A percentile compares a stretch with the other conserved stretches of the same genome.
phyloP scores from a whole-genome alignment of 2,329 filamentous ascomycete genomes.

The Aspergillus calidoustus region DNA sequence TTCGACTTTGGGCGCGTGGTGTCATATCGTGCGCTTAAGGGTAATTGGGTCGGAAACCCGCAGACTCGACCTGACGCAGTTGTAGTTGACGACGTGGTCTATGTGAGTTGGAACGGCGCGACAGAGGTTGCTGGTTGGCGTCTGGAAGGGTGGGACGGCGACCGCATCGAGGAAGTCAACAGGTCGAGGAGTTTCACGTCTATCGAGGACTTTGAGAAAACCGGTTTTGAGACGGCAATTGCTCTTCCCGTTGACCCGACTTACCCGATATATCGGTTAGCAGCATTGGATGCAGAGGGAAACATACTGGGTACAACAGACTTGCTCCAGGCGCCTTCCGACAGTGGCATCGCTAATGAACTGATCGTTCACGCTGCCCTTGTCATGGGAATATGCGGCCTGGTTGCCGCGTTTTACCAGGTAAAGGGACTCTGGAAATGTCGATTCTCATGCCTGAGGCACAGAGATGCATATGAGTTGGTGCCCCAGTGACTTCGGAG shows the following conservation, averaged over 20 bases:
- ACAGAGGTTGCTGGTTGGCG: constrained; percentile 39
- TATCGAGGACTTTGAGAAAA: constrained; percentile 27
- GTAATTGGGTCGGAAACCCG: constrained; percentile 57
- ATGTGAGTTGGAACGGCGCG: constrained; percentile 45
- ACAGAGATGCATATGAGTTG: constrained; percentile 22
- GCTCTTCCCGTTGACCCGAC: constrained; percentile 23
- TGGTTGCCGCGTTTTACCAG: constrained; percentile 22
- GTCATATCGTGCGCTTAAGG: constrained; percentile 62
- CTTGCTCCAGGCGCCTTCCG: constrained; percentile 18
- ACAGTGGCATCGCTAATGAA: not conserved
- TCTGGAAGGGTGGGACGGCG: constrained; percentile 29
- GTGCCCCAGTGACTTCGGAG: constrained; percentile 18
- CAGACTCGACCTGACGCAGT: constrained; percentile 39
- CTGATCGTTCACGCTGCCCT: constrained; percentile 21
- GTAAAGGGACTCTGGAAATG: constrained; percentile 13
- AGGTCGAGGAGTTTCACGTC: constrained; percentile 18
- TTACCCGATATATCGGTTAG: constrained; percentile 24
- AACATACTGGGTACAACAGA: constrained; percentile 24
- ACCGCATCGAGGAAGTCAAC: constrained; percentile 20
- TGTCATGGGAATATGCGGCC: constrained; percentile 16
- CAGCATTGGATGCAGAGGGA: constrained; percentile 26
- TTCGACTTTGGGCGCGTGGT: constrained; percentile 53
- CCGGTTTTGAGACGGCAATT: constrained; percentile 39
- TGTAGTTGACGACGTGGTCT: constrained; percentile 22
- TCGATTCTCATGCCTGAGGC: constrained; percentile 11